Evolutionary conservation across 768 basidiomycete species (phyloP), one percentile per base, ranked within the genome.

Genomic region (Russula emetica): DNA sequence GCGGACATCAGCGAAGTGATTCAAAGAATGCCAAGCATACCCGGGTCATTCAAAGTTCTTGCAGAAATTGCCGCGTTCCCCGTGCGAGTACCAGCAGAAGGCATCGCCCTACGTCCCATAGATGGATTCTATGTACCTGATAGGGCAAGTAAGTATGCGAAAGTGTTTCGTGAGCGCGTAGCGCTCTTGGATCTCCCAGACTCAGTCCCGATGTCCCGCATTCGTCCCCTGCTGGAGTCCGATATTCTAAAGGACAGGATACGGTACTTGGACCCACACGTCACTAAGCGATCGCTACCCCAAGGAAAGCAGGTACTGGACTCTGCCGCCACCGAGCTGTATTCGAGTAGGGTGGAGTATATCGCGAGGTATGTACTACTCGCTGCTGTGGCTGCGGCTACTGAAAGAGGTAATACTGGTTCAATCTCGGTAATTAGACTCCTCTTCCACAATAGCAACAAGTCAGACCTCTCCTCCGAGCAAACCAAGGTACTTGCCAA

Each of bases 121-220:
- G 60, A 70, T 11, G 54, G 36, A 10, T 69, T 72, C 54, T 73
- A 71, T 56, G 30, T 70, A 6, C 71, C 71, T 3, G 72, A 72
- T 26, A 60, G 49, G 56, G 34, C 34, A 28, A 58, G 67, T 10
- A 67, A 60, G 42, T 63, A 63, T 28, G 64, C 61, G 4, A 49
- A 62, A 5, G 51, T 61, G 49, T 70, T 69, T 47, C 55, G 60
- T 14, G 47, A 40, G 0, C 42, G 28, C 2, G 69, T 70, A 8
- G 44, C 55, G 30, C 52, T 70, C 11, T 55, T 70, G 26, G 62
- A 61, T 0, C 54, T 70, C 5, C 61, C 66, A 0, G 60, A 55
- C 0, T 53, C 69, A 8, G 40, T 13, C 20, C 49, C 58, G 6
- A 45, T 63, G 18, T 1, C 38, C 1, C 58, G 57, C 26, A 56